Evolutionary conservation across 179 eudicot genomes (phyloP).

Genomic region (Silene noctiflora): DNA sequence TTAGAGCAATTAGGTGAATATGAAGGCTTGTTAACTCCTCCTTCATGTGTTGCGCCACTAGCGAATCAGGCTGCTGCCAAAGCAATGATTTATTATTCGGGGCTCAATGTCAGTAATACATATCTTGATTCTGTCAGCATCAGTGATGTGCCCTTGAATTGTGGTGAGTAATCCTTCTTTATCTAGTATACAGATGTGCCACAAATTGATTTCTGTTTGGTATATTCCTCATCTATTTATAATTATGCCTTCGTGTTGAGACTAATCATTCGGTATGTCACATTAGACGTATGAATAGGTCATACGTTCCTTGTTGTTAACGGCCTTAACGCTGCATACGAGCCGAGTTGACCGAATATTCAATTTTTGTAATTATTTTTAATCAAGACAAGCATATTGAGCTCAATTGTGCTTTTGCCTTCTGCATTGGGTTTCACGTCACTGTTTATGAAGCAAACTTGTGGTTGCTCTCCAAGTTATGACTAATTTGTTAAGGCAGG

Average conservation of each 20-base stretch:
- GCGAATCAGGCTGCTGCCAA: slow-evolving; percentile 95
- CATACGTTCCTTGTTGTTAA: neutral
- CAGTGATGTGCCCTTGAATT: slow-evolving; percentile 62
- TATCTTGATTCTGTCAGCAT: slow-evolving; percentile 62
- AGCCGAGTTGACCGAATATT: neutral
- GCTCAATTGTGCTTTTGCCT: neutral
- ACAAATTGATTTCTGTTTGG: slow-evolving; percentile 7
- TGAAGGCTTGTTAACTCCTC: slow-evolving; percentile 77
- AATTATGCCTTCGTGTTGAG: neutral
- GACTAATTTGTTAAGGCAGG: neutral
- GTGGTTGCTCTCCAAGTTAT: neutral
- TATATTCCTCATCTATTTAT: neutral
- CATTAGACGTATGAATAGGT: neutral
- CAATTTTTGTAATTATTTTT: neutral
- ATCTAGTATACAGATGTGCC: neutral
- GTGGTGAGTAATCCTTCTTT: slow-evolving; percentile 54
- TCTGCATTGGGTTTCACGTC: neutral
- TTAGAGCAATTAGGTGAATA: slow-evolving; percentile 73
- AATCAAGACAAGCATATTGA: neutral
- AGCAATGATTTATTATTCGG: slow-evolving; percentile 73
- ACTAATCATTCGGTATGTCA: neutral
- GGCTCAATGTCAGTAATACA: slow-evolving; percentile 52
- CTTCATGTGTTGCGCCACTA: slow-evolving; percentile 48
- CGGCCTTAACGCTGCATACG: neutral
- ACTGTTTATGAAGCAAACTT: neutral